phyloP scores from a whole-genome alignment of 306 rosid genomes.

The Fragaria vesca region DNA sequence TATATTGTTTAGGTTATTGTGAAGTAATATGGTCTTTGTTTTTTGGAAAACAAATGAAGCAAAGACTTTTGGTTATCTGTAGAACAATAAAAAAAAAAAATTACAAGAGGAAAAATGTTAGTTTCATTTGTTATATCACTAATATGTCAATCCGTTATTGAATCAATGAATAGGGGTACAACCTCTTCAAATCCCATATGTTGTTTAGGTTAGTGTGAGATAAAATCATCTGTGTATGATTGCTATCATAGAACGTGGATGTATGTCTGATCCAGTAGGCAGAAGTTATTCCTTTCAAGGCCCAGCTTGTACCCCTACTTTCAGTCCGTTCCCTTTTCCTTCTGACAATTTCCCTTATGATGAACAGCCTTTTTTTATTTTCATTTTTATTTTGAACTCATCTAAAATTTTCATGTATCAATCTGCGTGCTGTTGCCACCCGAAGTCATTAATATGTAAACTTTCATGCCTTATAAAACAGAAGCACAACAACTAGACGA shows the following conservation, averaged over 20 bases:
- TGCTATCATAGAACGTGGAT: not conserved
- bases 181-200: not conserved
- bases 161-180: too few relatives aligned
- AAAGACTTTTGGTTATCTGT: not conserved
- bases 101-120: not conserved
- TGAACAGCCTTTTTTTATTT: not conserved
- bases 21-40: not conserved
- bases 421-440: not conserved
- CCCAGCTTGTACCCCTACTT: not conserved
- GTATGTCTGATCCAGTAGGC: constrained; percentile 2
- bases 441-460: constrained; percentile 9
- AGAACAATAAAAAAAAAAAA: not conserved
- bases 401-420: constrained; percentile 22
- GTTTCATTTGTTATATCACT: too few relatives aligned
- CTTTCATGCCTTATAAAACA: constrained; percentile 32
- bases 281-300: not conserved
- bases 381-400: constrained; percentile 20
- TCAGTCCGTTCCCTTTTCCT: not conserved
- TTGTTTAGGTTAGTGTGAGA: not conserved
- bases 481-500: constrained; percentile 63
- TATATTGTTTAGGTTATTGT: not conserved
- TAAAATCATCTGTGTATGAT: not conserved
- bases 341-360: not conserved
- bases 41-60: not conserved
- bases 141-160: too few relatives aligned